A percentile compares a stretch with the other conserved stretches of the same genome.
phyloP scores from a whole-genome alignment of 768 basidiomycete species.

The Candolleomyces eurysporus region DNA sequence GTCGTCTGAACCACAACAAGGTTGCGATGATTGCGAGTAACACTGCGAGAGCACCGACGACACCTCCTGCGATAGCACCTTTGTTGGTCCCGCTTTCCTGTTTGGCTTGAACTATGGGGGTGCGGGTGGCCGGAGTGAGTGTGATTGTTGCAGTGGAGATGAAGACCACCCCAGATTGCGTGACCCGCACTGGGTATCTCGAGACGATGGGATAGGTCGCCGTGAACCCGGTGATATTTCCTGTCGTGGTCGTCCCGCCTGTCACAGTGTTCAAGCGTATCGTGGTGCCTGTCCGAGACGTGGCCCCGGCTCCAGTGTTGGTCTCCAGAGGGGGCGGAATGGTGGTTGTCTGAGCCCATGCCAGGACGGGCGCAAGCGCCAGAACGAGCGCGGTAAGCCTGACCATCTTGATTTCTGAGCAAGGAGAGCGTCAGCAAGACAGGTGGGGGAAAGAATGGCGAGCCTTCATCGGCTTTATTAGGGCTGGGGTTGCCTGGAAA shows the following conservation, averaged over 20 bases:
- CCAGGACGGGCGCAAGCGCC: not conserved
- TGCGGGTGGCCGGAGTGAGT: conserved; percentile 3
- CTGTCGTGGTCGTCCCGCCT: not conserved
- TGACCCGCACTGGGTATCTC: conserved; percentile 3
- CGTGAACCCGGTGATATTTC: conserved; percentile 3
- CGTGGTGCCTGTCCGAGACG: not conserved
- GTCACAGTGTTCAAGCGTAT: not conserved
- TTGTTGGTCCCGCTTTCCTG: conserved; percentile 13
- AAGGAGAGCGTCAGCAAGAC: not conserved
- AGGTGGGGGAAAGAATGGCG: not conserved
- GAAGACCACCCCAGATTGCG: conserved; percentile 9
- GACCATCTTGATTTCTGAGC: not conserved
- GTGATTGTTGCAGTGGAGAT: conserved; percentile 8
- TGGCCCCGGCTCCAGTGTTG: conserved; percentile 1
- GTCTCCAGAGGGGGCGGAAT: conserved; percentile 1
- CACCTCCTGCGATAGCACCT: conserved; percentile 28
- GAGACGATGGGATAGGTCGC: conserved; percentile 4
- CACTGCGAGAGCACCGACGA: conserved; percentile 21
- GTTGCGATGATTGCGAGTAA: conserved; percentile 17
- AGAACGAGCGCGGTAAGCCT: not conserved
- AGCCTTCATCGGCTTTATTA: conserved; percentile 1
- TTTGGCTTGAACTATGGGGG: not conserved
- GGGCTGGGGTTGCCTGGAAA: not conserved
- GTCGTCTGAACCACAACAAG: conserved; percentile 22
- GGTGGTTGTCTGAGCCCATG: not conserved